Percentiles rank a stretch among this genome's conserved stretches.
Evolutionary conservation across 345 rosid species (phyloP).

Genomic region (Barbarea vulgaris): DNA sequence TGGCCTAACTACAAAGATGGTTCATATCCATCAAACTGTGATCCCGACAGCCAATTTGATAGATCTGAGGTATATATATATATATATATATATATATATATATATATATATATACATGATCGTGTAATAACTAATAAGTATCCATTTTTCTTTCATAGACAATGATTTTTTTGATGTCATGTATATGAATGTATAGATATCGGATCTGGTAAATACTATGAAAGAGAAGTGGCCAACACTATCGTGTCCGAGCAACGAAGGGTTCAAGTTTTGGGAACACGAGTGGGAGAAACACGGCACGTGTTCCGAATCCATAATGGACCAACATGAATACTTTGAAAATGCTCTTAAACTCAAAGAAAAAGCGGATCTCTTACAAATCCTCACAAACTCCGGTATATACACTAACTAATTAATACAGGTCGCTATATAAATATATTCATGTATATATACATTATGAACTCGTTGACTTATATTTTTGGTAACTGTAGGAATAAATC

Average conservation of each 20-base stretch:
- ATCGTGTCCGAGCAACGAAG: constrained; percentile 71
- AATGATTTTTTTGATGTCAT: neutral
- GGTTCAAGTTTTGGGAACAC: constrained; percentile 70
- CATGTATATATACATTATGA: neutral
- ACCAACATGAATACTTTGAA: constrained; percentile 70
- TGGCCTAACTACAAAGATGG: constrained; percentile 87
- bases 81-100: constrained; percentile 14
- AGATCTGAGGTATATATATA: constrained; percentile 56
- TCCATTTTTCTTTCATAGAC: neutral
- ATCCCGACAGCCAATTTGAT: constrained; percentile 53
- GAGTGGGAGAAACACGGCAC: constrained; percentile 92
- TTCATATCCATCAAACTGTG: constrained; percentile 64
- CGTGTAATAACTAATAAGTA: too few relatives aligned
- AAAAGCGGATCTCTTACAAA: constrained; percentile 58
- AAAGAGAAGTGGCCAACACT: constrained; percentile 69
- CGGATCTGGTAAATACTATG: constrained; percentile 53
- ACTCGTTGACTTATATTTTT: neutral
- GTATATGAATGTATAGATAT: constrained; percentile 45
- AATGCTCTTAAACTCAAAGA: constrained; percentile 56
- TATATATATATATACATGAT: neutral
- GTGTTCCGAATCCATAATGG: constrained; percentile 69
- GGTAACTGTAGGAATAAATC: constrained; percentile 51
- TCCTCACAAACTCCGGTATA: constrained; percentile 51
- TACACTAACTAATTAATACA: neutral
- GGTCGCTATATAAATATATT: neutral